Evolutionary conservation across 2,329 filamentous ascomycete species (phyloP), one percentile per base, ranked within the genome.

Genomic region (Immersiporthe knoxdaviesiana): DNA sequence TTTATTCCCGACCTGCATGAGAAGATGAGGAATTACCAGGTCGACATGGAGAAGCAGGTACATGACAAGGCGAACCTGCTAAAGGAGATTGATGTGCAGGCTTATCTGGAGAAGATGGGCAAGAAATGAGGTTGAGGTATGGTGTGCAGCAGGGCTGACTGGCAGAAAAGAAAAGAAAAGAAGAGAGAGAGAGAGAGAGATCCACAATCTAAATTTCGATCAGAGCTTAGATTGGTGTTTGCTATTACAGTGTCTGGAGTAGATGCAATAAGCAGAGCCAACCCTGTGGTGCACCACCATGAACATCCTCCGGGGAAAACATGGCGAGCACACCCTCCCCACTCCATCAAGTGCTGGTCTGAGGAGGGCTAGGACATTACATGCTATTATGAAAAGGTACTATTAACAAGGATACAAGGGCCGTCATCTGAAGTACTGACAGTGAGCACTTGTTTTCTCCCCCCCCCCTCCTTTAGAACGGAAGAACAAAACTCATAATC

Each of bases 1-100:
- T 83, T 81, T 50, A 85, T 90, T 68, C 79, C 81, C 18, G 82
- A 80, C n/a, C 82, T 91, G n/a, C 79, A 83, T 63, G 79, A 85
- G 69, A 83, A 84, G 73, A 83, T 92, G 81, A 84, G 83, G 71
- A 79, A 83, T 24, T 93, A 92, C 76, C 87, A 89, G 77, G 79
- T 83, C 64, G 83, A 86, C 10, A 90, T 91, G 81, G 86, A 87
- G 76, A 81, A 83, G 68, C 88, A 90, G 74, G 91, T 93, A 1
- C 78, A 87, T 71, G 83, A 79, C 35, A 92, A 92, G 81, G 90
- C 89, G 52, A 79, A 77, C 30, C 84, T 78, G 74, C 75, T 93
- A 72, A 77, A 84, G 70, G 83, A 87, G 66, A 78, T 85, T 54
- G 89, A 89, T 0, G 87, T 84, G 76, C 79, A 86, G 72, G 80